Conservation (phyloP, 202 grass and related monocot species). For the Digitaria exilis region DNA sequence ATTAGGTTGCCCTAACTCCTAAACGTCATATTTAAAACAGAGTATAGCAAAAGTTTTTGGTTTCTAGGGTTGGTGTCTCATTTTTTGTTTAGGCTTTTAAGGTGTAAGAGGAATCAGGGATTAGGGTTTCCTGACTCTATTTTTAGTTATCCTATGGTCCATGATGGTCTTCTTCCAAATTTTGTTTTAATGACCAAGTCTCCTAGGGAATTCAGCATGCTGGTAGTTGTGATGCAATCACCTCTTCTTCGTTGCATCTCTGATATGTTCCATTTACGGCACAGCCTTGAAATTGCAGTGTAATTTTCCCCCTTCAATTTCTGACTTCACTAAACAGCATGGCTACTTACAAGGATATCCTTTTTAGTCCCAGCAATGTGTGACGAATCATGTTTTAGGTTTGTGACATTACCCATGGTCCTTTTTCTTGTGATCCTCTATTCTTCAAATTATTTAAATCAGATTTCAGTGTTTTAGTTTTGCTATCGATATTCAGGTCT, state of each 20-base stretch:
- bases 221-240: not conserved
- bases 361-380: too few species aligned
- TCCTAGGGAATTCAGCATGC: not conserved
- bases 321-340: too few species aligned
- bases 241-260: not conserved
- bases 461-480: too few species aligned
- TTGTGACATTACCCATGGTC: not conserved
- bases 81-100: not conserved
- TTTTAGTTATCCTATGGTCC: not conserved
- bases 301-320: too few species aligned
- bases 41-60: not conserved
- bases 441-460: too few species aligned
- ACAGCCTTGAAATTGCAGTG: not conserved
- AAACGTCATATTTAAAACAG: too few species aligned
- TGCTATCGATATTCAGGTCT: too few species aligned
- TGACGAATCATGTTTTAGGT: too few species aligned
- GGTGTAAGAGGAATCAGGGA: not conserved
- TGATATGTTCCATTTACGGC: not conserved
- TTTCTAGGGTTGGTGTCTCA: not conserved
- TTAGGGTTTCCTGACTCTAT: not conserved
- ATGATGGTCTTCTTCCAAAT: too few species aligned
- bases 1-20: too few species aligned
- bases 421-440: not conserved
- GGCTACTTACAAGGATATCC: too few species aligned
- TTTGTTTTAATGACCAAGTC: not conserved